Evolutionary conservation across 139 green algal genomes (phyloP).

Genomic region (Volvox reticuliferus): DNA sequence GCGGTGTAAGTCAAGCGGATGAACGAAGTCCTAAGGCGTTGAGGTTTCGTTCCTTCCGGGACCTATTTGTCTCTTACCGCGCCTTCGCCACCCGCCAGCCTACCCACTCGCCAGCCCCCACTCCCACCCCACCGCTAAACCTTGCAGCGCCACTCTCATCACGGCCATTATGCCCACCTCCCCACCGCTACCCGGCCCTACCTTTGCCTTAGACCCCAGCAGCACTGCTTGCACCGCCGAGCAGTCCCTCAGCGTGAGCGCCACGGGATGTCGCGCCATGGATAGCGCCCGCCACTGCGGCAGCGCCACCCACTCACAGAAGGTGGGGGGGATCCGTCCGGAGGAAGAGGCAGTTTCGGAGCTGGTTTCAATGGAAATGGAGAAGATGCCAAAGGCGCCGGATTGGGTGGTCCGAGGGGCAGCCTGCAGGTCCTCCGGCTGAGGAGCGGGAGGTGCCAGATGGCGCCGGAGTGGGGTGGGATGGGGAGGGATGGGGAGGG

Average conservation of each 20-base stretch:
- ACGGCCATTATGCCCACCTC: no score
- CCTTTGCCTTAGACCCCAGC: slow-evolving; percentile 58
- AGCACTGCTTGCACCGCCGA: slow-evolving; percentile 55
- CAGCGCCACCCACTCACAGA: slow-evolving; percentile 70
- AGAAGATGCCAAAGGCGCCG: slow-evolving; percentile 78
- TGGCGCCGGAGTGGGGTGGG: background rate
- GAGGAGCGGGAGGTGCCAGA: background rate
- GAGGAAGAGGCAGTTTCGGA: background rate
- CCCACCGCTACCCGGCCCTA: background rate
- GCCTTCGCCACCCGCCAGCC: no score
- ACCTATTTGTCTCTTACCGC: no score
- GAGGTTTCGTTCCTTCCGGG: no score
- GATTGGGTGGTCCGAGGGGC: slow-evolving; percentile 66
- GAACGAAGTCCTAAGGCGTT: no score
- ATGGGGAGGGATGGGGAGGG: background rate
- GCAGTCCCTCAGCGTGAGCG: slow-evolving; percentile 73
- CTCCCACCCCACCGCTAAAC: background rate
- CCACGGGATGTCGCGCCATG: slow-evolving; percentile 71
- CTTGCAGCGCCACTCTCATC: no score
- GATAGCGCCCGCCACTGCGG: slow-evolving; percentile 80
- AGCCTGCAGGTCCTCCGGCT: slow-evolving; percentile 49
- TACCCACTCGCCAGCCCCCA: background rate
- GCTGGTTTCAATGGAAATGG: slow-evolving; percentile 15
- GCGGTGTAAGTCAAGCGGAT: no score
- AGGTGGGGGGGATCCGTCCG: background rate